phyloP scores from a whole-genome alignment of 2,329 filamentous ascomycete genomes.

The Apiospora aurea region DNA sequence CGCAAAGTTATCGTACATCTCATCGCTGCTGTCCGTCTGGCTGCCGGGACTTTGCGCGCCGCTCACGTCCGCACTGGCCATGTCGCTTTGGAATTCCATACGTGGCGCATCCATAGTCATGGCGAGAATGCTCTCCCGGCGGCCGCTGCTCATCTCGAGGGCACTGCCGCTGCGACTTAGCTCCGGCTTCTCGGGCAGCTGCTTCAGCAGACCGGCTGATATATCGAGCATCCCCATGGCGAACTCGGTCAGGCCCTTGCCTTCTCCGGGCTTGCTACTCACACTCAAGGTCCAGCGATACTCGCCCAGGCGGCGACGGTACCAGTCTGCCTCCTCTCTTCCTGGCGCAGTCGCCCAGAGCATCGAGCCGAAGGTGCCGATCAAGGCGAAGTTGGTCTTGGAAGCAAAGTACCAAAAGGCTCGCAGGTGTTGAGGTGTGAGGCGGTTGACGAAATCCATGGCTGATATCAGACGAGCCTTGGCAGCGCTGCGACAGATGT shows the following conservation, averaged over 20 bases:
- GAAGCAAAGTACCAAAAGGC: conserved; percentile 93
- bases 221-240: conserved; percentile 82
- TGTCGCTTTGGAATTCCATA: conserved; percentile 49
- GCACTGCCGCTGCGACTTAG: conserved; percentile 63
- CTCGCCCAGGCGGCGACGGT: conserved; percentile 82
- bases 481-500: conserved; percentile 92
- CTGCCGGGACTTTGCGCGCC: conserved; percentile 59
- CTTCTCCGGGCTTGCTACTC: conserved; percentile 74
- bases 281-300: conserved; percentile 95
- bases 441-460: conserved; percentile 96
- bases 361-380: conserved; percentile 90
- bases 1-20: conserved; percentile 59
- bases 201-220: conserved; percentile 71
- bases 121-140: conserved; percentile 42
- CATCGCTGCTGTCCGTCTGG: conserved; percentile 60
- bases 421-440: conserved; percentile 85
- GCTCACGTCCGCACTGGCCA: conserved; percentile 57
- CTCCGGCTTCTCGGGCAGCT: conserved; percentile 74
- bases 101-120: conserved; percentile 38
- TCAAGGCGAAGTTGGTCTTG: conserved; percentile 91
- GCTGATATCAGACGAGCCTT: conserved; percentile 94
- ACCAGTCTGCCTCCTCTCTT: conserved; percentile 91
- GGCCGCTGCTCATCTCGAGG: conserved; percentile 52
- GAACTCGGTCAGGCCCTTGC: conserved; percentile 67
- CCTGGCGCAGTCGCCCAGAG: conserved; percentile 90